A percentile compares a stretch with the other conserved stretches of the same genome.
phyloP scores from a whole-genome alignment of 805 yeast genomes.

The Lachancea nothofagi region DNA sequence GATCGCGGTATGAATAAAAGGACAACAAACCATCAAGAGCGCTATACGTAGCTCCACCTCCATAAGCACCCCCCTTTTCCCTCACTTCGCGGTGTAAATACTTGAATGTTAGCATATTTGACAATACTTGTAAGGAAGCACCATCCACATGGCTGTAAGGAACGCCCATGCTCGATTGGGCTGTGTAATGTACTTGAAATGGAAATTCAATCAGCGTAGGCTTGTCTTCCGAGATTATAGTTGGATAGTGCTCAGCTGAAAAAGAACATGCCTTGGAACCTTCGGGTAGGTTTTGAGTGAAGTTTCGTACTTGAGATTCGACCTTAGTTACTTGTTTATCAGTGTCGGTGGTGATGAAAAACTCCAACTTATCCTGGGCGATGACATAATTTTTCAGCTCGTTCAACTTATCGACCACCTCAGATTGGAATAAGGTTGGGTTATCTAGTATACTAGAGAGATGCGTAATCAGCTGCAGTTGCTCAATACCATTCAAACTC shows the following conservation, averaged over 20 bases:
- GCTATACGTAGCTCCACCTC: conserved; percentile 86
- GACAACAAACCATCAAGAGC: conserved; percentile 75
- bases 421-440: conserved; percentile 43
- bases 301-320: conserved; percentile 25
- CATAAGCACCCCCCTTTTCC: conserved; percentile 97
- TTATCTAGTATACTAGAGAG: conserved; percentile 47
- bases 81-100: conserved; percentile 83
- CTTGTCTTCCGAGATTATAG: conserved; percentile 5
- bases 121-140: conserved; percentile 75
- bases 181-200: conserved; percentile 81
- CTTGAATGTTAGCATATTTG: conserved; percentile 76
- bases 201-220: conserved; percentile 64
- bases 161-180: conserved; percentile 61
- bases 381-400: conserved; percentile 45
- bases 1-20: conserved; percentile 91
- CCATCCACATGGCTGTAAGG: conserved; percentile 67
- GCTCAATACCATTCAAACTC: conserved; percentile 65
- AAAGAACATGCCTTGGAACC: conserved; percentile 5
- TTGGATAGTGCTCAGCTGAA: conserved; percentile 6
- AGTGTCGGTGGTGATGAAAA: conserved; percentile 56
- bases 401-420: conserved; percentile 60
- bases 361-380: conserved; percentile 40
- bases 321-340: conserved; percentile 26
- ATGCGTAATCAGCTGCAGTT: conserved; percentile 62
- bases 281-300: conserved; percentile 28